Conservation (phyloP, 2,329 filamentous ascomycete genomes). For the Colletotrichum plurivorum region DNA sequence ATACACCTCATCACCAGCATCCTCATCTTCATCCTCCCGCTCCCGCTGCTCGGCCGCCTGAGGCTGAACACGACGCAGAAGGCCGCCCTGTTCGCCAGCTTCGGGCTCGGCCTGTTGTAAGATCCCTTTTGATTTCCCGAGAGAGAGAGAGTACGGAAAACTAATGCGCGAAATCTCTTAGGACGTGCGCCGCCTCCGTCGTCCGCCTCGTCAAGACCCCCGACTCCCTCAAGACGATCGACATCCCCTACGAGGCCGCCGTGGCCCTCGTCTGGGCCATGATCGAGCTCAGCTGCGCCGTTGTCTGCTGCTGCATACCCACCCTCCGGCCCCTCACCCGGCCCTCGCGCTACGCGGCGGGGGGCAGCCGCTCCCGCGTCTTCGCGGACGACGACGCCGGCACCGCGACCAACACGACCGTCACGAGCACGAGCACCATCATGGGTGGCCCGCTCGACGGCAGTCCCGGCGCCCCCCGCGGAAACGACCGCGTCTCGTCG, state of each 20-base stretch:
- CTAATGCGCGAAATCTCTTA: background rate
- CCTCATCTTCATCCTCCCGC: conserved; percentile 39
- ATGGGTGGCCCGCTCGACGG: too few species aligned
- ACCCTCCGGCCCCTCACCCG: conserved; percentile 50
- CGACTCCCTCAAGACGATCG: conserved; percentile 44
- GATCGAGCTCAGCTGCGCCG: conserved; percentile 55
- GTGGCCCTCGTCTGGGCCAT: conserved; percentile 54
- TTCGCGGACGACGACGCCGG: background rate
- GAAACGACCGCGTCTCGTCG: conserved; percentile 3
- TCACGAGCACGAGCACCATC: too few species aligned
- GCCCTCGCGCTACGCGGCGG: background rate
- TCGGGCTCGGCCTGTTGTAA: conserved; percentile 40
- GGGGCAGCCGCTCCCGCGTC: background rate
- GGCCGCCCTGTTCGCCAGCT: conserved; percentile 32
- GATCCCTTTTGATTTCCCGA: background rate
- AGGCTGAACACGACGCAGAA: conserved; percentile 33
- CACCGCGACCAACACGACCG: background rate
- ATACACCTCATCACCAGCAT: conserved; percentile 41
- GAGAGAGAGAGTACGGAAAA: background rate
- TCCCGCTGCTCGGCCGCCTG: conserved; percentile 34
- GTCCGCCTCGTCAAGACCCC: conserved; percentile 51
- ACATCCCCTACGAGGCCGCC: conserved; percentile 51
- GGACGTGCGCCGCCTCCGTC: conserved; percentile 34
- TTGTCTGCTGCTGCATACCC: conserved; percentile 57
- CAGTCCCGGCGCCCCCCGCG: too few species aligned